Evolutionary conservation across 1,284 basidiomycete species (phyloP).

Genomic region (Boletus subluridellus): DNA sequence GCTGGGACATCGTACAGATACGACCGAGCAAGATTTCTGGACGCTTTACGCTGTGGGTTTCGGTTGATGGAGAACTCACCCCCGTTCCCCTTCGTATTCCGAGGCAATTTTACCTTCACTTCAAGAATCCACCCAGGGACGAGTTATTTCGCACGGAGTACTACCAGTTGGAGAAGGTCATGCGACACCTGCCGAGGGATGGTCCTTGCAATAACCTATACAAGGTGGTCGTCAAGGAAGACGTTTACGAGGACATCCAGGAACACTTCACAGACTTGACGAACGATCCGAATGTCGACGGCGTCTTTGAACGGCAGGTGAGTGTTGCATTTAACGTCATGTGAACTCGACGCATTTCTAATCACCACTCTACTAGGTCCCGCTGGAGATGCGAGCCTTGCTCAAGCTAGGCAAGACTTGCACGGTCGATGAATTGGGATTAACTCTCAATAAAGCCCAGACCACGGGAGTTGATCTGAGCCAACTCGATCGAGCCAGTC

Average conservation of each 20-base stretch:
- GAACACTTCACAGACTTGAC: conserved; percentile 90
- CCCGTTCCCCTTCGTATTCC: conserved; percentile 82
- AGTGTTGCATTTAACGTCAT: conserved; percentile 4
- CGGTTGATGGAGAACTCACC: conserved; percentile 77
- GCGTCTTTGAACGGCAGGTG: conserved; percentile 92
- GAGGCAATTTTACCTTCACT: conserved; percentile 90
- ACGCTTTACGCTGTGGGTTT: conserved; percentile 88
- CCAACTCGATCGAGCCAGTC: conserved; percentile 69
- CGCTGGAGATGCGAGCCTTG: conserved; percentile 80
- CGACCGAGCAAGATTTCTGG: conserved; percentile 75
- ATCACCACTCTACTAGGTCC: conserved; percentile 53
- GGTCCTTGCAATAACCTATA: conserved; percentile 78
- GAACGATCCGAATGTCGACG: conserved; percentile 94
- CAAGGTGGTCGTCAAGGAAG: conserved; percentile 82
- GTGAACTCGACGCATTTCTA: conserved; percentile 3
- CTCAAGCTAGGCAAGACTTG: conserved; percentile 86
- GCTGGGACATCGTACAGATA: conserved; percentile 95
- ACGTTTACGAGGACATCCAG: conserved; percentile 78
- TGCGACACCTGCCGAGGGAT: conserved; percentile 79
- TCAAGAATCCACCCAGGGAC: conserved; percentile 63
- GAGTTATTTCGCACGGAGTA: conserved; percentile 65
- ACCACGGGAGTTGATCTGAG: conserved; percentile 82
- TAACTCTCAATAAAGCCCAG: conserved; percentile 83
- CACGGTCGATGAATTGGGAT: conserved; percentile 59
- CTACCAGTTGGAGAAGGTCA: conserved; percentile 75